These are phyloP conservation scores for Perkinsus chesapeaki DNA, from an alignment of 169 alveolate genomes.

Conservation along the genomic window DNA sequence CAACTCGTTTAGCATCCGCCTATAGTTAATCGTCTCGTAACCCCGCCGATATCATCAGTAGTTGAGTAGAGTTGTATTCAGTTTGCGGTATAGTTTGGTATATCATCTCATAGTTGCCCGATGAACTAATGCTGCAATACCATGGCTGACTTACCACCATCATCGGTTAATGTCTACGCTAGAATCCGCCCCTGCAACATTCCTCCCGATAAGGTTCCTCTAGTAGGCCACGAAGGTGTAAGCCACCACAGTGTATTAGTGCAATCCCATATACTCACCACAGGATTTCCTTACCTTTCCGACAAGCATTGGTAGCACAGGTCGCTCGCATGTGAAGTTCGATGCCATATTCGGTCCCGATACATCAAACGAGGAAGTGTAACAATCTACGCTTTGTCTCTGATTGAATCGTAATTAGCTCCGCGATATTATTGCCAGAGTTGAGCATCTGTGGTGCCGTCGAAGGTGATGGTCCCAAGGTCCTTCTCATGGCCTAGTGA, in stretches of 20 bases:
- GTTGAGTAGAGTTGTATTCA: too few relatives aligned
- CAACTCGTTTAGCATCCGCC: too few relatives aligned
- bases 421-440: neutral
- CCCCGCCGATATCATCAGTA: too few relatives aligned
- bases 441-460: neutral
- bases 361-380: neutral
- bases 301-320: neutral
- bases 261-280: neutral
- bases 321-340: neutral
- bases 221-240: neutral
- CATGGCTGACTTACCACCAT: too few relatives aligned
- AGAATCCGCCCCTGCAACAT: neutral
- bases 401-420: neutral
- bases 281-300: neutral
- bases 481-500: neutral
- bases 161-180: neutral
- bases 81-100: too few relatives aligned
- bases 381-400: neutral
- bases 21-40: too few relatives aligned
- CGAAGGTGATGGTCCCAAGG: neutral
- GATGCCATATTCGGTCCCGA: neutral
- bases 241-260: neutral
- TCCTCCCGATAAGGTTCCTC: neutral
- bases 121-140: too few relatives aligned
- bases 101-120: too few relatives aligned